Conservation (phyloP, 345 rosid genomes). For the Eucalyptus pumila region DNA sequence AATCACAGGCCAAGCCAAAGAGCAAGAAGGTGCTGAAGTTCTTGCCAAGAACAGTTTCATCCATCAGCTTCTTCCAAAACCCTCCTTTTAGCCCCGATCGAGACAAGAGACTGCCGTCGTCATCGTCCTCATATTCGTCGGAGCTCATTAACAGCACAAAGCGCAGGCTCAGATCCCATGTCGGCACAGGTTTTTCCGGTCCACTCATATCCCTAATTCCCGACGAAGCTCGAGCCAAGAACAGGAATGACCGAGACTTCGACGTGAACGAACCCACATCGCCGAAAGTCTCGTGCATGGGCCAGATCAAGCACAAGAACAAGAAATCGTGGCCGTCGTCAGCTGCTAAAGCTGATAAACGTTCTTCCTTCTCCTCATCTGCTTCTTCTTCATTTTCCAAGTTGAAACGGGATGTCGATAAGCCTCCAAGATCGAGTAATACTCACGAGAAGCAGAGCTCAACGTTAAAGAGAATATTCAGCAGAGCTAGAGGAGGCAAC, state of each 20-base stretch:
- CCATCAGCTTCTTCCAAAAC: constrained; percentile 23
- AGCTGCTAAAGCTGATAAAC: background rate
- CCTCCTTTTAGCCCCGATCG: constrained; percentile 59
- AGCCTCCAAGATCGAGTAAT: background rate
- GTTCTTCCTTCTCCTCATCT: background rate
- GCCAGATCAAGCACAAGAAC: constrained; percentile 71
- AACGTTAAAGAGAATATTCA: constrained; percentile 30
- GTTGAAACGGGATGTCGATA: background rate
- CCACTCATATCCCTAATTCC: constrained; percentile 62
- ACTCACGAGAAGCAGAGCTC: constrained; percentile 3
- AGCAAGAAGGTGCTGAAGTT: constrained; percentile 24
- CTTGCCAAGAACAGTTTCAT: constrained; percentile 30
- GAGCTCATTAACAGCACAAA: background rate
- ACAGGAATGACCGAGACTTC: background rate
- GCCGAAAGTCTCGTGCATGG: constrained; percentile 89
- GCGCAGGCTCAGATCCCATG: background rate
- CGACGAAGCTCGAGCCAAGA: constrained; percentile 33
- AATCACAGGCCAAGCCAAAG: constrained; percentile 6
- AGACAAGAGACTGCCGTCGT: constrained; percentile 10
- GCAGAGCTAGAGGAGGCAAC: background rate
- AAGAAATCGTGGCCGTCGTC: background rate
- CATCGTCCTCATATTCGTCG: background rate
- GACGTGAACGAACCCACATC: constrained; percentile 64
- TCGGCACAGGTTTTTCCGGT: constrained; percentile 35
- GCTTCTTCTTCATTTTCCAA: background rate